Conservation (phyloP, 2,329 filamentous ascomycete genomes). For the Verticillium tricorpus region DNA sequence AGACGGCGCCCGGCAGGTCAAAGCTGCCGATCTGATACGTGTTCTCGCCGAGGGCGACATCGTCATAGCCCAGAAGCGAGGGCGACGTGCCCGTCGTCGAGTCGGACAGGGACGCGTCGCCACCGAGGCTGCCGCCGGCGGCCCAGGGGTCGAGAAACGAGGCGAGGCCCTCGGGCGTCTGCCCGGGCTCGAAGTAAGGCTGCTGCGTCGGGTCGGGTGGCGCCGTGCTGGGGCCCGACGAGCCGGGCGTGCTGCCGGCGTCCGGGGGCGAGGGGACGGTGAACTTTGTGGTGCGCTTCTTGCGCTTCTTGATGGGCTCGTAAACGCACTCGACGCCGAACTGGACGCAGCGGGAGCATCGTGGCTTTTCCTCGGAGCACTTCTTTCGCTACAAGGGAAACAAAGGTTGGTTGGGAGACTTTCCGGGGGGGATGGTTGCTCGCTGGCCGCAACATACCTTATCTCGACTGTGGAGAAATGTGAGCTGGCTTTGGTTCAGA, state of each 20-base stretch:
- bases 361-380: slow-evolving; percentile 13
- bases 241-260: neutral
- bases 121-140: neutral
- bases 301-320: slow-evolving; percentile 13
- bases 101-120: slow-evolving; percentile 1
- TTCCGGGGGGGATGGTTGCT: neutral
- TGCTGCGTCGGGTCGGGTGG: neutral
- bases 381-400: slow-evolving; percentile 8
- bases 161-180: neutral
- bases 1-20: neutral
- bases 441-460: slow-evolving; percentile 5
- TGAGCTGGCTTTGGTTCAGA: slow-evolving; percentile 1
- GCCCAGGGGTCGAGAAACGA: neutral
- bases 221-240: neutral
- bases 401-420: neutral
- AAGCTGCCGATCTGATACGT: neutral
- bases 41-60: neutral
- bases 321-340: slow-evolving; percentile 10
- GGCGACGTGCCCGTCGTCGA: neutral
- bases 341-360: slow-evolving; percentile 11
- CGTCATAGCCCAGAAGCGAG: slow-evolving; percentile 1
- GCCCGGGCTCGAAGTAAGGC: neutral
- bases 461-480: slow-evolving; percentile 5
- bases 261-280: slow-evolving; percentile 1
- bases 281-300: slow-evolving; percentile 8